Evolutionary conservation across 2,329 filamentous ascomycete species (phyloP).

Genomic region (Sporothrix brasiliensis): DNA sequence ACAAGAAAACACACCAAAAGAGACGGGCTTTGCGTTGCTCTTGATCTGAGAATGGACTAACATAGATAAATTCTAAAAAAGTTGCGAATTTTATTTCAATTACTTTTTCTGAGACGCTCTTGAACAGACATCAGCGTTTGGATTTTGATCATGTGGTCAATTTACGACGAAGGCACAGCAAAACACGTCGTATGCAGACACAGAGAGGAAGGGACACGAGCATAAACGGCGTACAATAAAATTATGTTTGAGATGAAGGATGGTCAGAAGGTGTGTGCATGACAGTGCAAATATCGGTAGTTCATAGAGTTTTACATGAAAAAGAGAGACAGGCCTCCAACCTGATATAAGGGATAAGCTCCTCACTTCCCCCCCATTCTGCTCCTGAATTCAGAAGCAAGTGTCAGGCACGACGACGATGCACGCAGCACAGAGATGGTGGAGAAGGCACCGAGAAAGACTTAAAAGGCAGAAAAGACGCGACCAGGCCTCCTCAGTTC

Average conservation of each 20-base stretch:
- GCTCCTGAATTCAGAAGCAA: slow-evolving; percentile 1
- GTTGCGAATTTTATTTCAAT: not conserved
- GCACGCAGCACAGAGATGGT: not conserved
- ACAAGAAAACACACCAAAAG: not conserved
- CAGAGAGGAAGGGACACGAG: not conserved
- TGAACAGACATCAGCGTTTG: not conserved
- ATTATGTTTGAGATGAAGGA: not conserved
- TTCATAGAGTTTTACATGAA: not conserved
- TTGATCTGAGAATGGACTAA: too few species aligned
- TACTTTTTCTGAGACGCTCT: not conserved
- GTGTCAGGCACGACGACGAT: slow-evolving; percentile 13
- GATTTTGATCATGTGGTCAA: slow-evolving; percentile 2
- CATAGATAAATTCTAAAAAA: too few species aligned
- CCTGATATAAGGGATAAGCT: slow-evolving; percentile 4
- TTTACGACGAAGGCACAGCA: not conserved
- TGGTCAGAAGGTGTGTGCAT: not conserved
- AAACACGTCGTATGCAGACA: not conserved
- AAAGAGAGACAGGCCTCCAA: not conserved
- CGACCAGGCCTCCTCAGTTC: not conserved
- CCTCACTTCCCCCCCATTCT: not conserved
- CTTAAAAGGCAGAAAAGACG: not conserved
- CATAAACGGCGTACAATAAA: slow-evolving; percentile 1
- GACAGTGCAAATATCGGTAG: not conserved
- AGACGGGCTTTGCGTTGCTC: too few species aligned
- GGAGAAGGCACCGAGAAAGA: not conserved